A percentile compares a stretch with the other conserved stretches of the same genome.
These are phyloP conservation scores for Lichtheimia ornata DNA, from an alignment of 371 early-diverging fungal species.

Conservation along the genomic window DNA sequence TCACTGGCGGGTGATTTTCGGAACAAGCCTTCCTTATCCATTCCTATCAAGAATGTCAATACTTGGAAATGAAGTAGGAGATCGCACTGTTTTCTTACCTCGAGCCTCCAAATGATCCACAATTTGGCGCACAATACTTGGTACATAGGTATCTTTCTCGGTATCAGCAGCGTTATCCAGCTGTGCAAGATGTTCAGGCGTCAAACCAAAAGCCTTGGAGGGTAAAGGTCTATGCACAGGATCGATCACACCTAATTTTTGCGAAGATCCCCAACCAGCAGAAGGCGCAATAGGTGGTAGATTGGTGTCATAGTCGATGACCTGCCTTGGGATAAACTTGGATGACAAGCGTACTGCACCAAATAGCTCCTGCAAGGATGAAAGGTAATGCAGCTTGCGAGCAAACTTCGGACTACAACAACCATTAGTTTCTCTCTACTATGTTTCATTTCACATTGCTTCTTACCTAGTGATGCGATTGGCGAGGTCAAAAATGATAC, in stretches of 20 bases:
- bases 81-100: constrained; percentile 22
- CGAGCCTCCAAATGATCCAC: constrained; percentile 28
- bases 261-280: neutral
- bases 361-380: constrained; percentile 71
- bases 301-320: constrained; percentile 63
- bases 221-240: constrained; percentile 16
- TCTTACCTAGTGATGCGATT: constrained; percentile 45
- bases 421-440: neutral
- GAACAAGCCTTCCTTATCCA: constrained; percentile 88
- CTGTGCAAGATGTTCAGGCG: constrained; percentile 31
- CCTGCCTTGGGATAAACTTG: constrained; percentile 77
- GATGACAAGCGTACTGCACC: constrained; percentile 68
- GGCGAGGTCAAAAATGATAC: constrained; percentile 44
- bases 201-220: constrained; percentile 41
- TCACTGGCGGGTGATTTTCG: constrained; percentile 77
- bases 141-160: constrained; percentile 27
- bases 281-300: constrained; percentile 13
- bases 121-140: constrained; percentile 31
- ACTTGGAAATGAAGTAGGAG: neutral
- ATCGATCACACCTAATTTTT: neutral
- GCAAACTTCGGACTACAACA: constrained; percentile 86
- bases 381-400: constrained; percentile 81
- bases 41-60: constrained; percentile 41
- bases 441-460: neutral
- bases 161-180: constrained; percentile 19